These are phyloP conservation scores for Clonostachys byssicola DNA, from an alignment of 2,329 filamentous ascomycete species.

Conservation along the genomic window DNA sequence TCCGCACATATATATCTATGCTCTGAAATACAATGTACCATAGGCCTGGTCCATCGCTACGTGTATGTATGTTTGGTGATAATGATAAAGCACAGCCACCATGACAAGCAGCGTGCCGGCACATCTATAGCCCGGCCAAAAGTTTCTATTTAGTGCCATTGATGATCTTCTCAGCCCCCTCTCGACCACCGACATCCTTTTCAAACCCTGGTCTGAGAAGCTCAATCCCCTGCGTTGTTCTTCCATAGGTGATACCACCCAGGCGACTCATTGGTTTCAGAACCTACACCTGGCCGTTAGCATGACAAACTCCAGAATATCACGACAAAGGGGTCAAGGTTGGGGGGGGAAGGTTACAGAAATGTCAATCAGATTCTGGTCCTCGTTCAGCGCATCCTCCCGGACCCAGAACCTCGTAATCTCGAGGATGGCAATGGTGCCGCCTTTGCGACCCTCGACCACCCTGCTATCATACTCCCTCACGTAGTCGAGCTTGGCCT, in stretches of 20 bases:
- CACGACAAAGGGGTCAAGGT: background rate
- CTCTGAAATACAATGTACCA: too few relatives aligned
- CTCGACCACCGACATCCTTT: constrained; percentile 44
- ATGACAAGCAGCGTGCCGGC: too few relatives aligned
- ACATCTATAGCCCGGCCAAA: background rate
- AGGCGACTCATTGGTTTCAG: constrained; percentile 73
- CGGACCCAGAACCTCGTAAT: constrained; percentile 85
- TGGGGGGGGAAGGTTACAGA: constrained; percentile 39
- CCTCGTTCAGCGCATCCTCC: constrained; percentile 81
- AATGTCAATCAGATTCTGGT: constrained; percentile 70
- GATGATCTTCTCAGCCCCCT: constrained; percentile 53
- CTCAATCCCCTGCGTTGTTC: constrained; percentile 67
- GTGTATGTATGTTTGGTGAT: too few relatives aligned
- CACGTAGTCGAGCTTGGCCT: constrained; percentile 71
- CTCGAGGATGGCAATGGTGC: constrained; percentile 73
- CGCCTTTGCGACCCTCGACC: constrained; percentile 69
- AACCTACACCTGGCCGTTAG: constrained; percentile 34
- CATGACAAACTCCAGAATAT: background rate
- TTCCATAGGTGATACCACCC: constrained; percentile 82
- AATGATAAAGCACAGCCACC: too few relatives aligned
- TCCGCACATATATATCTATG: too few relatives aligned
- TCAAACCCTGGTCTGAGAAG: constrained; percentile 59
- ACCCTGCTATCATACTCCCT: constrained; percentile 74
- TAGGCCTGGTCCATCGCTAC: too few relatives aligned
- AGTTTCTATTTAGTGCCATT: constrained; percentile 21